A percentile compares a stretch with the other conserved stretches of the same genome.
phyloP scores from a whole-genome alignment of 345 rosid species.

The Barbarea vulgaris region DNA sequence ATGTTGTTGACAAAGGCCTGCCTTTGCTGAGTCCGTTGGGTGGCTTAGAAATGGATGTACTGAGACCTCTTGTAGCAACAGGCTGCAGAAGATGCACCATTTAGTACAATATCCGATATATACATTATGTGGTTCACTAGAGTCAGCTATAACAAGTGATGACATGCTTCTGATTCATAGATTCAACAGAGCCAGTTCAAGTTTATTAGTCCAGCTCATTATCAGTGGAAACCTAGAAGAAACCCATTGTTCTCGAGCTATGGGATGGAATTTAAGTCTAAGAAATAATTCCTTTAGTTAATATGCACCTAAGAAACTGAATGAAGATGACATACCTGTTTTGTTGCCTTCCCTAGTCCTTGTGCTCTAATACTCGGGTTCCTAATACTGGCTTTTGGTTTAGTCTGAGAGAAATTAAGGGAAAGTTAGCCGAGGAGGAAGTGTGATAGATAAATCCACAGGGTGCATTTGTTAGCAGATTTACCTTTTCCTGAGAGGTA shows the following conservation, averaged over 20 bases:
- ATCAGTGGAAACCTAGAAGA: neutral
- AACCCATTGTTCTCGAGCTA: conserved; percentile 3
- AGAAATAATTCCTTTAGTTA: conserved; percentile 1
- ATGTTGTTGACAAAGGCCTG: conserved; percentile 45
- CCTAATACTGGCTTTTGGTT: conserved; percentile 53
- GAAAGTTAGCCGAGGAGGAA: conserved; percentile 10
- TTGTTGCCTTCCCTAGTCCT: conserved; percentile 52
- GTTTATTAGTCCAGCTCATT: neutral
- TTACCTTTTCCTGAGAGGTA: conserved; percentile 61
- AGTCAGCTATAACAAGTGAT: conserved; percentile 2
- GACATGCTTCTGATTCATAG: conserved; percentile 7
- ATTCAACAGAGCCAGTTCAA: conserved; percentile 1
- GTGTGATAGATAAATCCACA: neutral
- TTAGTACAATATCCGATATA: neutral
- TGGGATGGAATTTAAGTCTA: conserved; percentile 6
- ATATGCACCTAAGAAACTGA: conserved; percentile 49
- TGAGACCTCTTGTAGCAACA: conserved; percentile 41
- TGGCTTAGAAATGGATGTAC: conserved; percentile 56
- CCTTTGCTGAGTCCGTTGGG: conserved; percentile 50
- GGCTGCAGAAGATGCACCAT: conserved; percentile 30
- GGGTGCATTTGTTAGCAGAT: conserved; percentile 12
- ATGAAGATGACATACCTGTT: conserved; percentile 50
- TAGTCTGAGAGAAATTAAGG: conserved; percentile 42
- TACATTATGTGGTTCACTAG: neutral
- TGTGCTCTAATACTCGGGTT: conserved; percentile 49